Base-by-base conservation (phyloP, 2,329 filamentous ascomycete species). In the Dactylellina haptotyla region DNA sequence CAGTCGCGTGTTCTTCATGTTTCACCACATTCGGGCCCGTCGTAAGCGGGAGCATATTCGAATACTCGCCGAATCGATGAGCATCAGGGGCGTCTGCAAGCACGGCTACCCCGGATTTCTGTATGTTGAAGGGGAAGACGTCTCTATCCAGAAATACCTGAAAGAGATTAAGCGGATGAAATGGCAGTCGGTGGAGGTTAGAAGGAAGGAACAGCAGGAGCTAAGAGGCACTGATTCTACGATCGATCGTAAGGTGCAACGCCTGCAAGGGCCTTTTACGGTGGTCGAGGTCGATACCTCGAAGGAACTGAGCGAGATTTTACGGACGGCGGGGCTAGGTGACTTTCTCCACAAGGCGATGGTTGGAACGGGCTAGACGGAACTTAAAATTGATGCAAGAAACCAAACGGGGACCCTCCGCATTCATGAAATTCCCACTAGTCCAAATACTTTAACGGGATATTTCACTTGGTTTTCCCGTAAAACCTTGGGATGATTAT, bases 81-180 rank as follows among this genome's bases (percentile, higher is more conserved):
- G 61, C 30, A 54, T 73, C 25, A 66, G 30, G n/a, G 69, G 69
- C 30, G 54, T 73, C 16, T 73, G 69, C 30, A 73, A 73, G 25
- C 69, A 61, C 54, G 69, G 69, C 9, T 66, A 62, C 20, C 69
- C 69, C 3, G 69, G 69, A 1, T 62, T 73, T 25, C 69, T 73
- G 28, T 73, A 73, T 25, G 61, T 66, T 9, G 69, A 73, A 45
- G 69, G 69, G 28, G 37, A 73, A 32, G 69, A 66, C 4, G 9
- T 56, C 8, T 56, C 61, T 4, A 48, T 73, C 5, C 45, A 32
- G 37, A 14, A 16, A 20, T 73, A 73, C 23, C 51, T 56, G 28
- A 73, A 73, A 48, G 54, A 62, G 43, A 73, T 73, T 28, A 73
- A 73, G 37, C 46, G 61, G 10, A 73, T 73, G 69, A 65, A 54